Evolutionary conservation across 257 asterid genomes (phyloP), one percentile per base, ranked within the genome.

Genomic region (Oldenlandia corymbosa): DNA sequence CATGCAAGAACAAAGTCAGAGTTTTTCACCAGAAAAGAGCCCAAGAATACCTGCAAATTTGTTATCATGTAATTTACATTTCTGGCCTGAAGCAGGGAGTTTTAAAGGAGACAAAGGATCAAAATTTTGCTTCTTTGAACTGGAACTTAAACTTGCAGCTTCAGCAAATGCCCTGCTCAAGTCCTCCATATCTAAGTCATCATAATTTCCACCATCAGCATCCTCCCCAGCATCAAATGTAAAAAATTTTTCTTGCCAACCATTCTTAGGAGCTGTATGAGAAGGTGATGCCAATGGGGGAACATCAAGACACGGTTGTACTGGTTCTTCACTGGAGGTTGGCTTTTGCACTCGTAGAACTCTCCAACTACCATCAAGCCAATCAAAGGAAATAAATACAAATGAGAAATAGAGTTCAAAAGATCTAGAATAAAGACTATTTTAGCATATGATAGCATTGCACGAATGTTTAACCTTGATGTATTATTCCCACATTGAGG

Each of bases 311-410:
- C 45, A 39, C 21, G 46, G 51, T 23, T 46, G 50, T 52, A 41
- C 62, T 54, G 72, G 43, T 64, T 73, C 81, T 61, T 45, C 69
- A 58, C 28, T 28, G 46, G 72, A 67, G 17, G 67, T 28, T 67
- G 72, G 45, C 79, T 83, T 87, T 82, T 92, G 99, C 72, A 92
- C 85, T 66, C 97, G 85, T 76, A 92, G 62, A 63, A 80, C 97
- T 75, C 75, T 79, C 95, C 94, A 92, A 65, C 99, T 92, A 68
- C 67, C 78, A 43, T 61, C 27, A 64, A 81, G 60, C 66, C 42
- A 65, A 73, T 51, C 43, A 57, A 56, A 30, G 56, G n/a, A n/a
- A 21, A 27, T 45, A 58, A 37, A n/a, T 37, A 18, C 14, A 28
- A 54, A 39, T 27, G 13, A 14, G 18, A 28, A 34, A 55, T 55